A percentile compares a stretch with the other conserved stretches of the same genome.
Conservation (phyloP, 1,284 basidiomycete species). For the Xanthoconium separans region DNA sequence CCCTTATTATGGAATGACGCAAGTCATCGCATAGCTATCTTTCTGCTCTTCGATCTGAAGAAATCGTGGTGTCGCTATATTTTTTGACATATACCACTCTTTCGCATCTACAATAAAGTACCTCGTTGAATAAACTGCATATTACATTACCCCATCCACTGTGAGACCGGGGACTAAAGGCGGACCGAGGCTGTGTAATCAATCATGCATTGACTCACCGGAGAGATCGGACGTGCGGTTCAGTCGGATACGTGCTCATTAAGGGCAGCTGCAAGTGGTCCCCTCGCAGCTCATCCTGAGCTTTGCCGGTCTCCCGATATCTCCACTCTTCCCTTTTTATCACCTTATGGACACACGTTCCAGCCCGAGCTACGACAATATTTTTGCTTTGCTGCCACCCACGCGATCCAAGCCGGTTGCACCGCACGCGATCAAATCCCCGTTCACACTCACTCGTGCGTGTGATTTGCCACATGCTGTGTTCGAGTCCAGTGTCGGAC, state of each 20-base stretch:
- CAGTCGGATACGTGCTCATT: background rate
- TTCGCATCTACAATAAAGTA: constrained; percentile 8
- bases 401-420: too few species aligned
- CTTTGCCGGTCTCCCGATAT: too few species aligned
- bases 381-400: too few species aligned
- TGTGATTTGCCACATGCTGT: too few species aligned
- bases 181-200: background rate
- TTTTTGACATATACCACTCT: constrained; percentile 34
- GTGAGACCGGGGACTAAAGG: background rate
- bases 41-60: background rate
- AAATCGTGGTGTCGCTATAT: constrained; percentile 35
- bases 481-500: too few species aligned
- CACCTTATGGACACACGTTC: too few species aligned
- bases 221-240: constrained; percentile 1
- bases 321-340: too few species aligned
- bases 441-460: too few species aligned
- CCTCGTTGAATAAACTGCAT: background rate
- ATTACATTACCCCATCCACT: background rate
- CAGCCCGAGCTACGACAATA: too few species aligned
- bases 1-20: constrained; percentile 17
- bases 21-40: constrained; percentile 27
- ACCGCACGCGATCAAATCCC: too few species aligned
- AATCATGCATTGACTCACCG: background rate
- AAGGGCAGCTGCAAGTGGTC: too few species aligned
- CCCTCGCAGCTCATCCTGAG: too few species aligned